A percentile compares a stretch with the other conserved stretches of the same genome.
Conservation (phyloP, 1,284 basidiomycete species). For the Cystobasidium sp. region DNA sequence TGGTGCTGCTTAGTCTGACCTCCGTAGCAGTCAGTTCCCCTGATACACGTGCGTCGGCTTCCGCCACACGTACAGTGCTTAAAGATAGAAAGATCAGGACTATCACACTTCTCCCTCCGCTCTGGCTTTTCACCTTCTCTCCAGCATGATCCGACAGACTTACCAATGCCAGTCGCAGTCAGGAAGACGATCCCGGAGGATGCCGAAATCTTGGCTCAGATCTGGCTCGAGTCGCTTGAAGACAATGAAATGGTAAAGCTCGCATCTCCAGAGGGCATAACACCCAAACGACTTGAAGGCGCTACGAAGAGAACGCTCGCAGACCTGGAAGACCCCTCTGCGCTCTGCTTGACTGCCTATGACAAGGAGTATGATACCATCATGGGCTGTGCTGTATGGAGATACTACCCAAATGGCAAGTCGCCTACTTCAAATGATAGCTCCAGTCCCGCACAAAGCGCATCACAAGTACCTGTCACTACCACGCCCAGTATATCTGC, state of each 20-base stretch:
- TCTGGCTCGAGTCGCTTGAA: conserved; percentile 23
- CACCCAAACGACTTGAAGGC: conserved; percentile 4
- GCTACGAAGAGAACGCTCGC: background rate
- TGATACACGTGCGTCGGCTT: background rate
- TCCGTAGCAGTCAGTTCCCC: background rate
- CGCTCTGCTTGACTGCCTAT: conserved; percentile 9
- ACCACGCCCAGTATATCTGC: background rate
- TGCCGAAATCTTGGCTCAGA: background rate
- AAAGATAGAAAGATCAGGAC: too few relatives aligned
- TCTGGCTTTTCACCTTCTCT: background rate
- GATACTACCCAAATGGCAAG: conserved; percentile 14
- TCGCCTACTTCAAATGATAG: background rate
- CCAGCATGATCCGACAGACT: background rate
- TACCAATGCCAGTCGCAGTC: conserved; percentile 5
- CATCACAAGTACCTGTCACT: background rate
- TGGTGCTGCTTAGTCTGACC: background rate
- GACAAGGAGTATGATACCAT: background rate
- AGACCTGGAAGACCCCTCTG: conserved; percentile 13
- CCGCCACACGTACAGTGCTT: too few relatives aligned
- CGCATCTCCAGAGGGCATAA: conserved; percentile 18
- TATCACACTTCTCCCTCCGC: too few relatives aligned
- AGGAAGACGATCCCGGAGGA: background rate
- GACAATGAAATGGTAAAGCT: conserved; percentile 16
- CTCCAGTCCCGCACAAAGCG: background rate
- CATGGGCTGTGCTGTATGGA: conserved; percentile 24